phyloP scores from a whole-genome alignment of 257 asterid species.

The Solanum pinnatisectum region DNA sequence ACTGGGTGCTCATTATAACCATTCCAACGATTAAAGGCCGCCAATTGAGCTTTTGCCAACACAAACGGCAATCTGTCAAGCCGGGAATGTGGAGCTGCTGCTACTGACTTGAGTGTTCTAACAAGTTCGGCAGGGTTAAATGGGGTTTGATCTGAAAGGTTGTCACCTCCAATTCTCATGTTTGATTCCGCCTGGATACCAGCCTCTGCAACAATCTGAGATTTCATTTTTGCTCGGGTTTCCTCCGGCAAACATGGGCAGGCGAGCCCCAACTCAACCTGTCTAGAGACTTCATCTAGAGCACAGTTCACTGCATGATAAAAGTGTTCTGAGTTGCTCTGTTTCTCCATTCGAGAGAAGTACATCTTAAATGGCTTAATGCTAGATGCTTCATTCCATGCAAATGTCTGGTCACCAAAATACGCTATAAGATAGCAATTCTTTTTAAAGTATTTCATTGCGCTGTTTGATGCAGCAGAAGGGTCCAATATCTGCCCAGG shows the following conservation, averaged over 20 bases:
- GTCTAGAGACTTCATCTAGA: constrained; percentile 48
- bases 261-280: constrained; percentile 57
- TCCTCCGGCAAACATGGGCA: constrained; percentile 54
- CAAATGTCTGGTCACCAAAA: constrained; percentile 75
- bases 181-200: constrained; percentile 36
- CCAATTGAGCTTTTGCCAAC: constrained; percentile 37
- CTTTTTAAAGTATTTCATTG: constrained; percentile 30
- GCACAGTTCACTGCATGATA: constrained; percentile 44
- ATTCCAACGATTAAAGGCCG: constrained; percentile 57
- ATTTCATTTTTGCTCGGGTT: constrained; percentile 21
- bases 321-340: constrained; percentile 32
- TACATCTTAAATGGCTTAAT: constrained; percentile 46
- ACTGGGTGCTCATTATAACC: constrained; percentile 39
- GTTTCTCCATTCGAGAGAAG: constrained; percentile 57
- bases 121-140: constrained; percentile 38
- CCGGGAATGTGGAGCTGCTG: constrained; percentile 28
- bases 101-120: constrained; percentile 30
- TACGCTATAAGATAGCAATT: constrained; percentile 55
- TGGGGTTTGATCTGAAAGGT: constrained; percentile 19
- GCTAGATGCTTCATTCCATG: constrained; percentile 63
- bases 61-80: constrained; percentile 29
- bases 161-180: constrained; percentile 28
- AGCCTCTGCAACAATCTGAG: constrained; percentile 32
- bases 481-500: constrained; percentile 77
- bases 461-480: constrained; percentile 51